phyloP scores from a whole-genome alignment of 2,329 filamentous ascomycete species.

The Coniochaeta pulveracea region DNA sequence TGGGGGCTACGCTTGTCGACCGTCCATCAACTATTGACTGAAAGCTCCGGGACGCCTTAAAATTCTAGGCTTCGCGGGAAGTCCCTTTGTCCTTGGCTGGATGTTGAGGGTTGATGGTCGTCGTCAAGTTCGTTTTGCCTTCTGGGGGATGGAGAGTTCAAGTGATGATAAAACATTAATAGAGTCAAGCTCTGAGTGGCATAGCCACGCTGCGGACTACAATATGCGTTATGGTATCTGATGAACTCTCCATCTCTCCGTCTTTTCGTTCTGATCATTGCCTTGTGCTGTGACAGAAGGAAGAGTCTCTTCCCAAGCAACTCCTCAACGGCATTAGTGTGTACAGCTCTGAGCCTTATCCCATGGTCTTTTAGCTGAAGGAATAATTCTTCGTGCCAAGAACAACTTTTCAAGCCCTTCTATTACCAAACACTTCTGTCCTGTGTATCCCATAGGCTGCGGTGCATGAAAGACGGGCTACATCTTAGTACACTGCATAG shows the following conservation, averaged over 20 bases:
- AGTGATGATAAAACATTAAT: conserved; percentile 85
- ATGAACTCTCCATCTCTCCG: conserved; percentile 16
- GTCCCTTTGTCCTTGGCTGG: conserved; percentile 12
- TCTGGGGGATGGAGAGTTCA: conserved; percentile 43
- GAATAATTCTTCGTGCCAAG: conserved; percentile 4
- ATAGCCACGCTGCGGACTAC: conserved; percentile 32
- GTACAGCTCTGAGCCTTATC: conserved; percentile 3
- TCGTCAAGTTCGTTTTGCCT: conserved; percentile 16
- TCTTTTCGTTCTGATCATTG: conserved; percentile 4
- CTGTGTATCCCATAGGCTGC: conserved; percentile 1
- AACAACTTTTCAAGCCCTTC: conserved; percentile 3
- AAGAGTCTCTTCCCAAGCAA: neutral
- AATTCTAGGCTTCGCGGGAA: conserved; percentile 26
- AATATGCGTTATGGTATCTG: conserved; percentile 28
- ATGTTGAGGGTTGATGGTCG: neutral
- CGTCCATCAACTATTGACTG: no score
- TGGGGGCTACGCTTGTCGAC: no score
- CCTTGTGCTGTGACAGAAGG: no score
- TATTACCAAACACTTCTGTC: conserved; percentile 5
- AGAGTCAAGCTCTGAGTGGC: conserved; percentile 97
- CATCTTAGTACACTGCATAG: no score
- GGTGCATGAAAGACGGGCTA: conserved; percentile 4
- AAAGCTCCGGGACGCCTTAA: conserved; percentile 7
- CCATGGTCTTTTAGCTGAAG: conserved; percentile 4
- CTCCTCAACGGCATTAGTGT: conserved; percentile 1